Evolutionary conservation across 805 yeast species (phyloP).

Genomic region (Monosporozyma aerobia): DNA sequence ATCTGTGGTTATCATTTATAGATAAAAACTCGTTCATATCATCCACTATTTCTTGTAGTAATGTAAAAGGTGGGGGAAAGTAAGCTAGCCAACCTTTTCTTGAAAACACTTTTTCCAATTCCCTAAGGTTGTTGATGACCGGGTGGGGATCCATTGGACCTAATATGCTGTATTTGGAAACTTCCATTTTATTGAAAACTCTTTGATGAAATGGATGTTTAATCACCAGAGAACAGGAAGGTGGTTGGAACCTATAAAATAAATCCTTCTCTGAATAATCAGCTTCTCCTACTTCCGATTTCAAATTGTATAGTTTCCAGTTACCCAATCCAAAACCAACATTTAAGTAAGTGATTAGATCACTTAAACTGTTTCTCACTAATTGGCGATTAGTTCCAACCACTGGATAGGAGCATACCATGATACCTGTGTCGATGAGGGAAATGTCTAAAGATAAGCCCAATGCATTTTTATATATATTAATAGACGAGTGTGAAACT

Average conservation of each 20-base stretch:
- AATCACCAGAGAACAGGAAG: neutral
- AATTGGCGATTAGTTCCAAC: conserved; percentile 33
- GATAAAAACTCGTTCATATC: conserved; percentile 39
- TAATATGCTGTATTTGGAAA: neutral
- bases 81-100: conserved; percentile 65
- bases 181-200: too few species aligned
- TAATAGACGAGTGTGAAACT: conserved; percentile 11
- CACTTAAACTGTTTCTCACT: conserved; percentile 45
- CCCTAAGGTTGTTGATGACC: neutral
- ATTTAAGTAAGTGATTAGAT: conserved; percentile 42
- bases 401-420: conserved; percentile 74
- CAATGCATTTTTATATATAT: conserved; percentile 19
- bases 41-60: conserved; percentile 37
- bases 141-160: neutral
- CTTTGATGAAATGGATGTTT: neutral
- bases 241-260: neutral
- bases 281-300: conserved; percentile 44
- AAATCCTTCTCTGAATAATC: conserved; percentile 27
- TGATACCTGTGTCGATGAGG: conserved; percentile 51
- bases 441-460: conserved; percentile 49
- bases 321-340: conserved; percentile 36
- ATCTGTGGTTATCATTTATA: conserved; percentile 27
- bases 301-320: conserved; percentile 71
- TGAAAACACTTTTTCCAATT: neutral
- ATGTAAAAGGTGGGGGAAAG: conserved; percentile 54